Base-by-base conservation (phyloP, 305 asterid genomes). In the Rubia peregrina region DNA sequence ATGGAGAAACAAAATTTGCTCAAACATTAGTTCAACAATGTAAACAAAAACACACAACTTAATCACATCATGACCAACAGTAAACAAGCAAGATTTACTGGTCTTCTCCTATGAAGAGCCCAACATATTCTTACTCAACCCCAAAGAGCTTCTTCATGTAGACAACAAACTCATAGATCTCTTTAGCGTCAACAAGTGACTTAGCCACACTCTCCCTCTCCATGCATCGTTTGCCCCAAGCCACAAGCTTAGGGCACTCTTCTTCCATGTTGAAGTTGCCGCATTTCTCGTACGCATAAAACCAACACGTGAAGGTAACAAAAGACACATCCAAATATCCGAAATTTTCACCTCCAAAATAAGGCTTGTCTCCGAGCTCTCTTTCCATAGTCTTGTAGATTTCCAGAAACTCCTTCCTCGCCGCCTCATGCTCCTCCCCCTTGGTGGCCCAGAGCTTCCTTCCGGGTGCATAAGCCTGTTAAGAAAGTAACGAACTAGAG, bases 391-490 rank as follows among this genome's bases (percentile, higher is more conserved):
- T 49, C 40, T 77, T 77, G 43, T 33, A 43, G 33, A 51, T 7
- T 38, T 70, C 73, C 43, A 77, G 60, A 53, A 77, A 61, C 33
- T 77, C 78, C 48, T 73, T 73, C 61, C 62, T 77, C 9, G 42
- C 75, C 3, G 44, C 24, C 53, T 41, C 68, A 1, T 64, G 68
- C 30, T 64, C 68, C 26, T 64, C 53, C 46, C 68, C 66, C 66
- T 61, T 61, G 30, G 66, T 61, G 30, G 57, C 42, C 16, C 65
- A 24, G 3, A 24, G 40, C 42, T 12, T 11, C 40, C 42, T 14
- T 7, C 40, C 65, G n/a, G 40, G 41, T 3, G 21, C 19, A 30
- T 26, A 61, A 30, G 17, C 41, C 65, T 61, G 42, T 33, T 3
- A 33, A 33, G 38, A 33, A 33, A 33, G 38, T 33, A 33, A 3